A percentile compares a stretch with the other conserved stretches of the same genome.
phyloP scores from a whole-genome alignment of 345 rosid species.

The Populus ilicifolia region DNA sequence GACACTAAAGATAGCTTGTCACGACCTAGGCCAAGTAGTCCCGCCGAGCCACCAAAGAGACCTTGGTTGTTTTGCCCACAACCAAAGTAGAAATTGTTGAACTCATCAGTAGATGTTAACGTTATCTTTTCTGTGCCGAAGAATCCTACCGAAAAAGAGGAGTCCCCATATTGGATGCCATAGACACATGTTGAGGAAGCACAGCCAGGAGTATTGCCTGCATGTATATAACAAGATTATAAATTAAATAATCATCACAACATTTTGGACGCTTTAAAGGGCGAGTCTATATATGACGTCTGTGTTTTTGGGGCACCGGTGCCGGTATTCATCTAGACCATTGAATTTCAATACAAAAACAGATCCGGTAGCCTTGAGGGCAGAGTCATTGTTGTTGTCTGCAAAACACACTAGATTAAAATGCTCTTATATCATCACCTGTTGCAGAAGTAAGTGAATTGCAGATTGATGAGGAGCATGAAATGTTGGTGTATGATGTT shows the following conservation, averaged over 20 bases:
- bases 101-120: conserved; percentile 42
- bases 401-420: too few species aligned
- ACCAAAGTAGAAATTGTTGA: conserved; percentile 54
- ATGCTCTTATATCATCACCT: conserved; percentile 23
- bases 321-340: too few species aligned
- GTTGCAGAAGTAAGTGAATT: conserved; percentile 46
- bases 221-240: not conserved
- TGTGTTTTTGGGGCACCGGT: too few species aligned
- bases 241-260: too few species aligned
- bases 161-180: conserved; percentile 75
- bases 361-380: too few species aligned
- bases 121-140: conserved; percentile 59
- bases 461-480: conserved; percentile 49
- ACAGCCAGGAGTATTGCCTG: conserved; percentile 52
- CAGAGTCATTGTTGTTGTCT: too few species aligned
- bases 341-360: too few species aligned
- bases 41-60: conserved; percentile 67
- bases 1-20: conserved; percentile 57
- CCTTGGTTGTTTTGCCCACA: conserved; percentile 84
- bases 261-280: too few species aligned
- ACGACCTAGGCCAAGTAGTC: conserved; percentile 81
- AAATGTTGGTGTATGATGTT: conserved; percentile 53
- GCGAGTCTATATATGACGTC: too few species aligned
- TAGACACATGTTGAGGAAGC: conserved; percentile 58
- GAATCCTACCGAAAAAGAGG: conserved; percentile 62